Base-by-base conservation (phyloP, 2,329 filamentous ascomycete species). In the Fusarium tanahbumbuense region DNA sequence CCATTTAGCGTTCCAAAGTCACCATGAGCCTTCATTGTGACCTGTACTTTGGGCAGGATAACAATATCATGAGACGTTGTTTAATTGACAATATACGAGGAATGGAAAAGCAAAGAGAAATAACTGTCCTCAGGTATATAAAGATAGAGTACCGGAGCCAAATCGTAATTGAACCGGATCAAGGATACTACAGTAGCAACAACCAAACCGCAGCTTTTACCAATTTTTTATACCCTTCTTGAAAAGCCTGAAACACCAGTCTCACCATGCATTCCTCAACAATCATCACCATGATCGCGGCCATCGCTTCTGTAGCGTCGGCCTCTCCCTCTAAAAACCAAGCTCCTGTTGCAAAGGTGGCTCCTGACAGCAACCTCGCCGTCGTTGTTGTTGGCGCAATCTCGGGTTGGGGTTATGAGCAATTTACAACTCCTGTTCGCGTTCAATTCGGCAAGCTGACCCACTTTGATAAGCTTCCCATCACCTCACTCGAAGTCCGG, bases 171-270 rank as follows among this genome's bases (percentile, higher is more conserved):
- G n/a, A n/a, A n/a, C n/a, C 8, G 10, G 32, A 22, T n/a, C 40
- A 42, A 41, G 5, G 11, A 42, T 42, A 16, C 8, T 22, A 22
- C 40, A 42, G 12, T 22, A 42, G 2, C 40, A 22, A 6, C 3
- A 11, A 0, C 9, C 1, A 11, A 18, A 22, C 2, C 40, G 5
- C 6, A 0, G 20, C n/a, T 22, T 22, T 5, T 42, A 1, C 4
- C 40, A 22, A 22, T 42, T 10, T 0, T 22, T 20, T 22, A 0
- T 10, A 16, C n/a, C 11, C 40, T 20, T 42, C 13, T 15, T 6
- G 11, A 28, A 27, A 4, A 27, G 1, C 10, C 27, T 9, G 6
- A 11, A 27, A 11, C 27, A 27, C 27, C 27, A 11, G 11, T 27
- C 5, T 5, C 27, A 28, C 40, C 20, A 42, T 42, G 40, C 20